phyloP scores from a whole-genome alignment of 768 basidiomycete genomes.

The Tricholoma saponaceum region DNA sequence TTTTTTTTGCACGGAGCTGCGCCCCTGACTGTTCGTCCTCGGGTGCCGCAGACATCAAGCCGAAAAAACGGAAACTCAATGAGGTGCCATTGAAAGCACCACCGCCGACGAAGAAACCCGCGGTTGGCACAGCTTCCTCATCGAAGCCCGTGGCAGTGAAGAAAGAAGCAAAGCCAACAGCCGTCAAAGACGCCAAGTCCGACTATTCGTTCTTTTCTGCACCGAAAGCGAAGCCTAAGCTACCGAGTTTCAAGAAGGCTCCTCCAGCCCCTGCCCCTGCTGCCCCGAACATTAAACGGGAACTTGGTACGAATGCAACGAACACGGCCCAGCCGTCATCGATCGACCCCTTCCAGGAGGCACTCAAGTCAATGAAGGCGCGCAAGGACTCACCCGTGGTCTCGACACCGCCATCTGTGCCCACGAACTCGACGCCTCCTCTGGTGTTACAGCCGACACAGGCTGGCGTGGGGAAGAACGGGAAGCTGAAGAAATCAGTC shows the following conservation, averaged over 20 bases:
- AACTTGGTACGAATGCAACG: conserved; percentile 46
- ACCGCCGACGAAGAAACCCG: conserved; percentile 65
- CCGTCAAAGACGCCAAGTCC: conserved; percentile 74
- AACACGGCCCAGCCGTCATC: conserved; percentile 75
- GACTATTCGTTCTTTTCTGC: conserved; percentile 89
- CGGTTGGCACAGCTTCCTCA: conserved; percentile 42
- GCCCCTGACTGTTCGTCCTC: conserved; percentile 12
- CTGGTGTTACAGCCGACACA: conserved; percentile 3
- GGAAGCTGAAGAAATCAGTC: conserved; percentile 74
- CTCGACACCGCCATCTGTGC: conserved; percentile 47
- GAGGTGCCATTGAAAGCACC: conserved; percentile 45
- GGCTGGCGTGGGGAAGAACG: conserved; percentile 31
- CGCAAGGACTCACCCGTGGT: conserved; percentile 60
- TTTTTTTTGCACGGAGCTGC: conserved; percentile 21
- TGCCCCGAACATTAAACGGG: conserved; percentile 39
- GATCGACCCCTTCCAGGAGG: conserved; percentile 80
- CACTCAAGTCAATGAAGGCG: conserved; percentile 70
- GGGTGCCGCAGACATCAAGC: conserved; percentile 41
- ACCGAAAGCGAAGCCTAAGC: conserved; percentile 77
- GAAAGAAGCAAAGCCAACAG: conserved; percentile 46
- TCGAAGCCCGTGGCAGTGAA: conserved; percentile 46
- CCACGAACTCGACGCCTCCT: conserved; percentile 29
- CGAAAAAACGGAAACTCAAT: conserved; percentile 73
- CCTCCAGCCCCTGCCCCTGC: conserved; percentile 32
- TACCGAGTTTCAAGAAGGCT: conserved; percentile 86